Evolutionary conservation across 306 rosid genomes (phyloP).

Genomic region (Quercus berberidifolia): DNA sequence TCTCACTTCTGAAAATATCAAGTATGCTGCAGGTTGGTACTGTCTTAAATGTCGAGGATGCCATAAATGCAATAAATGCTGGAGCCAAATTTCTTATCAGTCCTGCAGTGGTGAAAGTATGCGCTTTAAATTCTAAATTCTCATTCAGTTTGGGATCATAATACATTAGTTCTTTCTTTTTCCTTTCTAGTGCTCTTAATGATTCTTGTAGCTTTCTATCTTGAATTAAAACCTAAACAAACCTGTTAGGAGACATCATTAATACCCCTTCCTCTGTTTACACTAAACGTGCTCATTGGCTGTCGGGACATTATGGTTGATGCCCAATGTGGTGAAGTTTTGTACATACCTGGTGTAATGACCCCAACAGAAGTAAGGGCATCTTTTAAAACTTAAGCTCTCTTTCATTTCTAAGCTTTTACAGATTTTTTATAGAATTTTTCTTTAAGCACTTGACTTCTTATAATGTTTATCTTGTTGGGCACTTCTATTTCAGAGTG

Average conservation of each 20-base stretch:
- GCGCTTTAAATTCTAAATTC: constrained; percentile 2
- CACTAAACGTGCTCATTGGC: constrained; percentile 19
- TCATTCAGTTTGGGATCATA: background rate
- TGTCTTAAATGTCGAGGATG: constrained; percentile 75
- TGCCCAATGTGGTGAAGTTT: constrained; percentile 35
- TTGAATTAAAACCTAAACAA: background rate
- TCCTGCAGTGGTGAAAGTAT: constrained; percentile 73
- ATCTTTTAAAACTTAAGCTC: background rate
- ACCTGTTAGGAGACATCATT: constrained; percentile 1
- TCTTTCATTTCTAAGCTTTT: constrained; percentile 6
- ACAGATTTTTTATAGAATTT: background rate
- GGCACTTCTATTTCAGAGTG: background rate
- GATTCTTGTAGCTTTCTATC: background rate
- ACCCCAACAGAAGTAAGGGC: constrained; percentile 85
- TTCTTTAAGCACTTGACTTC: constrained; percentile 1
- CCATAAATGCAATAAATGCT: constrained; percentile 52
- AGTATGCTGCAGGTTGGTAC: constrained; percentile 77
- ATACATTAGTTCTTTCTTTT: background rate
- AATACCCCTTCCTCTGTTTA: background rate
- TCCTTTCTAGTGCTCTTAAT: background rate
- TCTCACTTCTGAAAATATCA: constrained; percentile 32
- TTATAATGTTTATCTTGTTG: background rate
- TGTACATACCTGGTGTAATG: constrained; percentile 88
- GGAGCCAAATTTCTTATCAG: constrained; percentile 93
- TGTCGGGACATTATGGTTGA: constrained; percentile 59